Base-by-base conservation (phyloP, 73 alveolate species). In the Paramecium bursaria region DNA sequence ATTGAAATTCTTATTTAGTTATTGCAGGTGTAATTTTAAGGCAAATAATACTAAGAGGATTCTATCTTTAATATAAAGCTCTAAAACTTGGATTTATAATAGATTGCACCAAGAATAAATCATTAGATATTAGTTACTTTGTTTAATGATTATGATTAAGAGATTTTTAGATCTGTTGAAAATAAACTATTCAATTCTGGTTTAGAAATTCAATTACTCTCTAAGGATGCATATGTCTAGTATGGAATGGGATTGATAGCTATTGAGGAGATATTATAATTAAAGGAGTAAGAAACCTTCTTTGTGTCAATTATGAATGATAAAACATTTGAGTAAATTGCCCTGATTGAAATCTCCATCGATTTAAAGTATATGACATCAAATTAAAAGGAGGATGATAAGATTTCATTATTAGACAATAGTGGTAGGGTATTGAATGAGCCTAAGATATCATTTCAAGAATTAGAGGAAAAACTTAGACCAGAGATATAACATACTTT, bases 401-500 rank as follows among this genome's bases (percentile, higher is more conserved):
- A 47, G 0, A 19, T 14, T 5, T 1, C 33, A 67, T 11, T 67
- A 21, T 67, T 39, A 4, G 44, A 67, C 44, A 14, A 35, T 15
- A 57, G 44, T 21, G 82, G 82, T 15, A 25, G 44, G 19, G 44
- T 67, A 39, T 46, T 21, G 21, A 9, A 14, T 11, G 30, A 67
- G 7, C 44, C 48, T 39, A 3, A 21, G 44, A 35, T 42, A 4
- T 39, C 15, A 14, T 17, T 21, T 0, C 60, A 67, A 3, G 55
- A 35, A 30, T 39, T 67, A 21, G 13, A 30, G 14, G 50, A 67
- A n/a, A 67, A 25, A 25, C 30, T 67, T 4, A 67, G 44, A 67
- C 82, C 82, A 2, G 82, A 67, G 27, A 67, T 42, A 1, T n/a
- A 21, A 26, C 82, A 67, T 35, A 67, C 82, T 0, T 67, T 67